Conservation (phyloP, 495 filamentous ascomycete species). For the Podospora appendiculata region DNA sequence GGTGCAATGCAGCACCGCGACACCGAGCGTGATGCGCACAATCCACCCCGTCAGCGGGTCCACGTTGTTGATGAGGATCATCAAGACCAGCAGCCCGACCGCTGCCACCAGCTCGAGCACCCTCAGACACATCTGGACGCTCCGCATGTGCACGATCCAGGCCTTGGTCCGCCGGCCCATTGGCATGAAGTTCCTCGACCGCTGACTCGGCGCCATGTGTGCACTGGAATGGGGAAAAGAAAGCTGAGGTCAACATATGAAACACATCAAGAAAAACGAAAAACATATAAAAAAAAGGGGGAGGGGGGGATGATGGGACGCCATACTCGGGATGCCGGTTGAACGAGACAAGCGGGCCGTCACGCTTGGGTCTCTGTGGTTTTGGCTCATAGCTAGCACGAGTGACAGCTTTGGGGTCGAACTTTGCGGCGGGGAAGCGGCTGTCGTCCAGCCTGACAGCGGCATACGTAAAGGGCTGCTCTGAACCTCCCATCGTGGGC, state of each 20-base stretch:
- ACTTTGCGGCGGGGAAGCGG: slow-evolving; percentile 46
- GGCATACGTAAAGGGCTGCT: slow-evolving; percentile 75
- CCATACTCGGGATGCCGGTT: slow-evolving; percentile 78
- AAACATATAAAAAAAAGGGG: background rate
- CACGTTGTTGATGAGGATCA: slow-evolving; percentile 65
- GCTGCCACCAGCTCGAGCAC: slow-evolving; percentile 57
- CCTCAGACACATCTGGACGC: slow-evolving; percentile 58
- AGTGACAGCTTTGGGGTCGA: slow-evolving; percentile 78
- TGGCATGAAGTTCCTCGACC: slow-evolving; percentile 30
- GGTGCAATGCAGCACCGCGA: slow-evolving; percentile 58
- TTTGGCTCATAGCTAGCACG: slow-evolving; percentile 58
- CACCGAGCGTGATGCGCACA: slow-evolving; percentile 66
- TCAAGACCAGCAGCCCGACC: slow-evolving; percentile 60
- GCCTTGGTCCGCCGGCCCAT: slow-evolving; percentile 65
- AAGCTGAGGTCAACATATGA: too few relatives aligned
- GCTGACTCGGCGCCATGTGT: slow-evolving; percentile 18
- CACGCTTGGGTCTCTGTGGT: slow-evolving; percentile 56
- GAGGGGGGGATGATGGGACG: too few relatives aligned
- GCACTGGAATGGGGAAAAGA: slow-evolving; percentile 4
- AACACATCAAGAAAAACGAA: too few relatives aligned
- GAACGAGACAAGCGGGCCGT: slow-evolving; percentile 69
- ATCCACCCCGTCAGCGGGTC: slow-evolving; percentile 59
- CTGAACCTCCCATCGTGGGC: slow-evolving; percentile 46
- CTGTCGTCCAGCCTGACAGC: slow-evolving; percentile 34
- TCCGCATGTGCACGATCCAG: slow-evolving; percentile 57